Evolutionary conservation across 495 filamentous ascomycete species (phyloP), one percentile per base, ranked within the genome.

Genomic region (Lepidopterella palustris): DNA sequence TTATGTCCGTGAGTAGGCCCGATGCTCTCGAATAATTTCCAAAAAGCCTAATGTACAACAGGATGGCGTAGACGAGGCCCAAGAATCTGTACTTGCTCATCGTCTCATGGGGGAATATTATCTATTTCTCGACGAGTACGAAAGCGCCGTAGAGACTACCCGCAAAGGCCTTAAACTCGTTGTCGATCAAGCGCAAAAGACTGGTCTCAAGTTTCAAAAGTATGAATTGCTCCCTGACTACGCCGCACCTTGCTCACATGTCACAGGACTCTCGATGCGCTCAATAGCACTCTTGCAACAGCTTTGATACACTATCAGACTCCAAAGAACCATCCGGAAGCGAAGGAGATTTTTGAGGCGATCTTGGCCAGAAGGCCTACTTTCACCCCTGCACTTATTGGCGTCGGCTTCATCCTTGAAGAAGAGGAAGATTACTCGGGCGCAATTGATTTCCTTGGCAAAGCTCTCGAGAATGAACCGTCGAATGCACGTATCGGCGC

Each of bases 381-480:
- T 1, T 90, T 87, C 1, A 91, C 89, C 5, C 74, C 82, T 45
- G 93, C 90, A 40, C 76, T 98, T 32, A 86, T 97, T 51, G 93
- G 93, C 2, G 82, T 97, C 52, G 93, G 93, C 9, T 72, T 96
- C 24, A 91, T 98, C 29, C 83, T 91, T 40, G 89, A 96, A 73
- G 92, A 96, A 60, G 89, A 96, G 64, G 87, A 95, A 62, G 85
- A 97, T 45, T 95, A 89, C 70, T 71, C 75, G 26, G 79, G 85
- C 65, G 95, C 95, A 0, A 82, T 90, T 53, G 78, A 83, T 49
- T 96, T 93, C 67, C 72, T 98, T 9, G 76, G 78, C 29, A 80
- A 86, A 60, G 93, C 95, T 0, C 69, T 92, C 25, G 70, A 81
- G 59, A 79, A 86, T 23, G 87, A 93, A 67, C 76, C 81, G 20